These are phyloP conservation scores for Wickerhamia fluorescens DNA, from an alignment of 805 yeast genomes.

Conservation along the genomic window DNA sequence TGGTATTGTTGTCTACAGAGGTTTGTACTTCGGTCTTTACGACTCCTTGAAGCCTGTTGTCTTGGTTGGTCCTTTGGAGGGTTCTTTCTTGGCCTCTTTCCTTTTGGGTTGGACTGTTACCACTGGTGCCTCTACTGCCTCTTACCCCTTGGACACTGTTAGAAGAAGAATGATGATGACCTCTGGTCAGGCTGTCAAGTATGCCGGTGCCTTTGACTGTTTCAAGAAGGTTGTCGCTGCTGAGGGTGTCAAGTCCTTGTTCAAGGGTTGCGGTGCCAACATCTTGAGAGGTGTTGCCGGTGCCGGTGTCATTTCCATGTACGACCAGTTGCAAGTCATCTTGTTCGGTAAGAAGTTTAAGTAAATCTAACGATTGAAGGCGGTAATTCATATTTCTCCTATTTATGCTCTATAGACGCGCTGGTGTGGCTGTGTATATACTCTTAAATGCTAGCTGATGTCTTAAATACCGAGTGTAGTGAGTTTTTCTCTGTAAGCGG, in stretches of 20 bases:
- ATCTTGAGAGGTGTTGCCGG: conserved; percentile 99
- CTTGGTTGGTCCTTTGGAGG: conserved; percentile 90
- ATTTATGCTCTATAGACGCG: too few relatives aligned
- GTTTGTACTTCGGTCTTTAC: conserved; percentile 96
- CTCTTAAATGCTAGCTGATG: too few relatives aligned
- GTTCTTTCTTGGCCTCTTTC: conserved; percentile 93
- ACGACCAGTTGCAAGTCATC: conserved; percentile 94
- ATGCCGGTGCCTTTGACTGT: conserved; percentile 92
- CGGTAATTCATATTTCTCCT: too few relatives aligned
- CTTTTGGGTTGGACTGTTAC: conserved; percentile 96
- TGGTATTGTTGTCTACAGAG: conserved; percentile 98
- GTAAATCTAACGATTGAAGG: conserved; percentile 33
- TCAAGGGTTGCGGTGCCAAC: conserved; percentile 99
- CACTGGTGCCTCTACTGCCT: conserved; percentile 97
- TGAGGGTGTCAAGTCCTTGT: conserved; percentile 88
- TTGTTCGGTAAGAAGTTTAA: conserved; percentile 93
- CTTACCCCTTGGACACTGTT: conserved; percentile 98
- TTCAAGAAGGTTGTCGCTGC: conserved; percentile 88
- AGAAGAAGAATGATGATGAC: conserved; percentile 99
- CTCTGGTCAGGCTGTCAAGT: conserved; percentile 97
- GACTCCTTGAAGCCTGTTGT: conserved; percentile 95
- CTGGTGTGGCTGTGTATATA: background rate
- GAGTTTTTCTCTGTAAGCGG: too few relatives aligned
- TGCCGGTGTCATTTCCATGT: conserved; percentile 98
- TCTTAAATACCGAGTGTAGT: too few relatives aligned